Conservation (phyloP, 2,329 filamentous ascomycete species). For the Alternaria tenuissima region DNA sequence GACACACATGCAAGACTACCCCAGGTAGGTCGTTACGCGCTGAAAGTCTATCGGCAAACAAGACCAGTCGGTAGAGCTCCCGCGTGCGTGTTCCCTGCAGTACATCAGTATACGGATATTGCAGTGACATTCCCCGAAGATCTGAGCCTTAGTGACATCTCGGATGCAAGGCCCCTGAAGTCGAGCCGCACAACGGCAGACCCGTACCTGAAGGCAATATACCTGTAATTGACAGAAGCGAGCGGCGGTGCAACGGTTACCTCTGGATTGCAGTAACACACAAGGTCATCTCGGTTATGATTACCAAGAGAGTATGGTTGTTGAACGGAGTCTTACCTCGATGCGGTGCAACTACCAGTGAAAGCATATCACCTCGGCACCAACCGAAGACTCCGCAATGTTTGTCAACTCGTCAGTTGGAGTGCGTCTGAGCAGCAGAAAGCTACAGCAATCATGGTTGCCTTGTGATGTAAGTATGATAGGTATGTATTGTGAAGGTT, state of each 20-base stretch:
- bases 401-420: background rate
- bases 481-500: constrained; percentile 9
- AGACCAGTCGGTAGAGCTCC: constrained; percentile 24
- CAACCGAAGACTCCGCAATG: constrained; percentile 6
- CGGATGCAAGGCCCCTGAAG: constrained; percentile 13
- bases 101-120: constrained; percentile 8
- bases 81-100: constrained; percentile 7
- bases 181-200: constrained; percentile 11
- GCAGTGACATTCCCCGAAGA: constrained; percentile 22
- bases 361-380: background rate
- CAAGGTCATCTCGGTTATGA: constrained; percentile 6
- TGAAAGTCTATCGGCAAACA: constrained; percentile 17
- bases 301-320: constrained; percentile 3
- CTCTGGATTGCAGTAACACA: constrained; percentile 11
- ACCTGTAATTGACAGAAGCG: constrained; percentile 10
- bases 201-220: constrained; percentile 10
- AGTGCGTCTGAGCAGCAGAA: background rate
- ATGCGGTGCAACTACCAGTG: constrained; percentile 10
- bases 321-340: constrained; percentile 3
- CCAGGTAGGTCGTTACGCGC: constrained; percentile 20
- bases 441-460: constrained; percentile 6
- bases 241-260: constrained; percentile 8
- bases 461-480: constrained; percentile 8
- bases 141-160: constrained; percentile 15
- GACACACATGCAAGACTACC: constrained; percentile 32